A percentile compares a stretch with the other conserved stretches of the same genome.
phyloP scores from a whole-genome alignment of 208 protist genomes.

The Borovskyia barvae region DNA sequence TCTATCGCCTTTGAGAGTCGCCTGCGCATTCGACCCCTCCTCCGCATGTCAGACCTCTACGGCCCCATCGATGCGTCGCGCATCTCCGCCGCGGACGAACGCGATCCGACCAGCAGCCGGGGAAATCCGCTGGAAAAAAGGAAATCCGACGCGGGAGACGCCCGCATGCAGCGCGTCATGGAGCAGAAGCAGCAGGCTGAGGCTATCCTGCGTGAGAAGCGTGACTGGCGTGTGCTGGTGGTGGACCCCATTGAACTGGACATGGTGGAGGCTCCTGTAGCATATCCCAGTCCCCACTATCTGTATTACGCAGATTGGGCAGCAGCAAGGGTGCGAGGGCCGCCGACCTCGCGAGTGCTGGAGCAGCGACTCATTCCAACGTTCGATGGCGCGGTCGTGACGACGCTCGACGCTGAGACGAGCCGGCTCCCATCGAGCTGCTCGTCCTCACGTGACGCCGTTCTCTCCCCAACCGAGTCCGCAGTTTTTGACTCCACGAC shows the following conservation, averaged over 20 bases:
- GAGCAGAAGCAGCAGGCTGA: slow-evolving; percentile 24
- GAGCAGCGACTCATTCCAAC: slow-evolving; percentile 1
- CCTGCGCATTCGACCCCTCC: slow-evolving; percentile 28
- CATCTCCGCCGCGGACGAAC: slow-evolving; percentile 13
- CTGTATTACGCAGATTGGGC: slow-evolving; percentile 55
- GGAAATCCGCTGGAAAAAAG: slow-evolving; percentile 38
- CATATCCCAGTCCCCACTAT: slow-evolving; percentile 58
- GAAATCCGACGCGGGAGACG: slow-evolving; percentile 33
- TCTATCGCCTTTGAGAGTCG: slow-evolving; percentile 79
- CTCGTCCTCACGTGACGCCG: too few relatives aligned
- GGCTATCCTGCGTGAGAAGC: slow-evolving; percentile 19
- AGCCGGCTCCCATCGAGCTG: too few relatives aligned
- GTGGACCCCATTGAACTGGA: slow-evolving; percentile 52
- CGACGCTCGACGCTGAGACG: too few relatives aligned
- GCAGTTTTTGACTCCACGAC: not conserved
- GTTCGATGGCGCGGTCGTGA: slow-evolving; percentile 5
- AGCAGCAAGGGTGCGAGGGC: too few relatives aligned
- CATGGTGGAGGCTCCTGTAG: slow-evolving; percentile 29
- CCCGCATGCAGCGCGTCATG: slow-evolving; percentile 19
- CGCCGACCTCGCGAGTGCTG: slow-evolving; percentile 1
- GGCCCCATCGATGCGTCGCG: slow-evolving; percentile 21
- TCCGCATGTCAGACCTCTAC: slow-evolving; percentile 27
- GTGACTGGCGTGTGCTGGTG: slow-evolving; percentile 54
- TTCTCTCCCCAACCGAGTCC: too few relatives aligned
- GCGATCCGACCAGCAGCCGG: slow-evolving; percentile 33